Percentiles rank a stretch among this genome's conserved stretches.
These are phyloP conservation scores for Melampsora larici-populina DNA, from an alignment of 1,284 basidiomycete species.

Conservation along the genomic window DNA sequence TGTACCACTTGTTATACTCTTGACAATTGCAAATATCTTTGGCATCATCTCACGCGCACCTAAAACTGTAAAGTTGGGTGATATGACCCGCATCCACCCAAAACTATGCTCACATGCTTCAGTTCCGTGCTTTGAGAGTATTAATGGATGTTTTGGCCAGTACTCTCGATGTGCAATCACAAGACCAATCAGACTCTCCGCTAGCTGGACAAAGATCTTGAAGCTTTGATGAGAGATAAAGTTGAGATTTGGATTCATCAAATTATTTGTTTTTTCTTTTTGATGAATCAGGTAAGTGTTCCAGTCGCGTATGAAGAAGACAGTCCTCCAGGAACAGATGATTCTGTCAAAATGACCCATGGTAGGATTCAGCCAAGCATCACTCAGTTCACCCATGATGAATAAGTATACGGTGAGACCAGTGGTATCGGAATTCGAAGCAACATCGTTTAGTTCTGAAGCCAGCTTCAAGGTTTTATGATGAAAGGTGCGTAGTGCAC, in stretches of 20 bases:
- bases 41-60: slow-evolving; percentile 7
- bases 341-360: slow-evolving; percentile 10
- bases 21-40: slow-evolving; percentile 8
- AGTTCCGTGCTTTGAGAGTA: slow-evolving; percentile 1
- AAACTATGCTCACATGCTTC: neutral
- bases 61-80: no score
- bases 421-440: neutral
- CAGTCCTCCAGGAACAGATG: neutral
- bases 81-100: neutral
- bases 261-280: neutral
- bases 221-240: slow-evolving; percentile 11
- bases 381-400: slow-evolving; percentile 13
- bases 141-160: slow-evolving; percentile 2
- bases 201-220: neutral
- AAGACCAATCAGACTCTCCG: neutral
- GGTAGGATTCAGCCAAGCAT: slow-evolving; percentile 4
- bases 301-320: slow-evolving; percentile 15
- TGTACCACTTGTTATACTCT: slow-evolving; percentile 15
- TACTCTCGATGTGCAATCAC: slow-evolving; percentile 5
- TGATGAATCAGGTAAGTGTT: neutral
- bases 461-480: neutral
- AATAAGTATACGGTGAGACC: slow-evolving; percentile 10
- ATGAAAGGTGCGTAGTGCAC: neutral
- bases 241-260: slow-evolving; percentile 5
- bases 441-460: neutral